A percentile compares a stretch with the other conserved stretches of the same genome.
phyloP scores from a whole-genome alignment of 352 stramenopile genomes.

The Globisporangium viniferum region DNA sequence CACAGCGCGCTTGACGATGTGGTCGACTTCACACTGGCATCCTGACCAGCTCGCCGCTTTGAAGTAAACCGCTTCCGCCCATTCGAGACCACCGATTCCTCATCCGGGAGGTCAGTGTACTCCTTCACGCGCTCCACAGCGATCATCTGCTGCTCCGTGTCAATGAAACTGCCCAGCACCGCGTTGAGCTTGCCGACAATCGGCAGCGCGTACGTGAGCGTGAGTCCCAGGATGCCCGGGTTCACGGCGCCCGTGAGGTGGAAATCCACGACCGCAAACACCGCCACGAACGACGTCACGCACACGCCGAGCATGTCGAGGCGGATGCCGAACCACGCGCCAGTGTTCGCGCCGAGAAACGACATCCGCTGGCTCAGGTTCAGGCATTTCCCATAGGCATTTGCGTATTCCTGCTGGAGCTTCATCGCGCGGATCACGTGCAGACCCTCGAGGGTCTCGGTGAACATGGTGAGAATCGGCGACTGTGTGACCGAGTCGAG shows the following conservation, averaged over 20 bases:
- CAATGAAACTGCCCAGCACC: conserved; percentile 79
- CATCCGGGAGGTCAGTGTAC: conserved; percentile 56
- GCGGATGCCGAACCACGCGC: conserved; percentile 81
- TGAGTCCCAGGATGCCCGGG: conserved; percentile 80
- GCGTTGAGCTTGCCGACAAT: conserved; percentile 88
- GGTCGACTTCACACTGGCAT: too few relatives aligned
- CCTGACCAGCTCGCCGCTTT: neutral
- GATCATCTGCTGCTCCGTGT: conserved; percentile 92
- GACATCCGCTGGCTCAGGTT: conserved; percentile 71
- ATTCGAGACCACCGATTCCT: conserved; percentile 33
- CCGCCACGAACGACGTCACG: conserved; percentile 76
- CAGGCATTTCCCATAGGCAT: conserved; percentile 40
- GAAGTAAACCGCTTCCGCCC: neutral
- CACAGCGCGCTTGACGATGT: conserved; percentile 20
- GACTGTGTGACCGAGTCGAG: conserved; percentile 74
- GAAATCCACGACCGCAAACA: conserved; percentile 77
- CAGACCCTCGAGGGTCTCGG: conserved; percentile 72
- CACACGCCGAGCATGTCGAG: conserved; percentile 82
- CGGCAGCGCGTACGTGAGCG: conserved; percentile 87
- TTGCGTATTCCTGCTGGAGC: conserved; percentile 40
- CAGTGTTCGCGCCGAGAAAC: conserved; percentile 70
- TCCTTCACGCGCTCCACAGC: conserved; percentile 87
- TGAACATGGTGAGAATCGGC: conserved; percentile 69
- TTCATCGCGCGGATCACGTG: conserved; percentile 56
- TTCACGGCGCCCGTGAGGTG: conserved; percentile 49